Percentiles rank a stretch among this genome's conserved stretches.
phyloP scores from a whole-genome alignment of 2,329 filamentous ascomycete genomes.

The Curvularia sp. region DNA sequence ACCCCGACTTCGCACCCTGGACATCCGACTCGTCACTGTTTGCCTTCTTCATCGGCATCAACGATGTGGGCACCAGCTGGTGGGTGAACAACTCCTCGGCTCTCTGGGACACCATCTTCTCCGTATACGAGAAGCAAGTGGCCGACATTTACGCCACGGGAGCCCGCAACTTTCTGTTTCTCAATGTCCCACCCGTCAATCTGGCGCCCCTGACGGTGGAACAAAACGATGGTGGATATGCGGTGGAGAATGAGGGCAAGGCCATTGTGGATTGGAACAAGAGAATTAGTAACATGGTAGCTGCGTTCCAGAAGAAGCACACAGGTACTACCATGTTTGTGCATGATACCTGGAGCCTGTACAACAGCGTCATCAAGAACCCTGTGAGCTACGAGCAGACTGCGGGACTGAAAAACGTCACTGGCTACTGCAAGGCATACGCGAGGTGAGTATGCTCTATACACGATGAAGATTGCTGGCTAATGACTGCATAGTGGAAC shows the following conservation, averaged over 20 bases:
- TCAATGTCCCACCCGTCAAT: conserved; percentile 58
- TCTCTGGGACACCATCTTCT: conserved; percentile 47
- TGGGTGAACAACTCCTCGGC: conserved; percentile 46
- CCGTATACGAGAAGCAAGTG: conserved; percentile 47
- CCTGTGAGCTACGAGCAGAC: conserved; percentile 60
- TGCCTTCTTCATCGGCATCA: conserved; percentile 63
- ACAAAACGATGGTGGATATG: conserved; percentile 45
- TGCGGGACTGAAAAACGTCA: conserved; percentile 62
- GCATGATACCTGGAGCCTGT: conserved; percentile 62
- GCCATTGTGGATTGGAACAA: conserved; percentile 62
- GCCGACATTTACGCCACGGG: conserved; percentile 54
- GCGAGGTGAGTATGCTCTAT: conserved; percentile 49
- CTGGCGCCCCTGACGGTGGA: conserved; percentile 57
- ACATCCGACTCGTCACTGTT: conserved; percentile 55
- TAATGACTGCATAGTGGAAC: conserved; percentile 42
- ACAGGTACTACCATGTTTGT: conserved; percentile 56
- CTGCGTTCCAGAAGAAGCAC: conserved; percentile 46
- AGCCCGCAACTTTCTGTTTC: conserved; percentile 59
- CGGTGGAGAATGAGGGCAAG: conserved; percentile 45
- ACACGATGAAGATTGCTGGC: background rate
- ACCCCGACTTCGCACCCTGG: conserved; percentile 51
- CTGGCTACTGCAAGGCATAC: conserved; percentile 62
- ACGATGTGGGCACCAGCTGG: conserved; percentile 62
- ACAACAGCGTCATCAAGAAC: conserved; percentile 60
- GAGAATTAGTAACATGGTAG: conserved; percentile 53